Evolutionary conservation across 2,329 filamentous ascomycete species (phyloP).

Genomic region (Akanthomyces uredinophilus): DNA sequence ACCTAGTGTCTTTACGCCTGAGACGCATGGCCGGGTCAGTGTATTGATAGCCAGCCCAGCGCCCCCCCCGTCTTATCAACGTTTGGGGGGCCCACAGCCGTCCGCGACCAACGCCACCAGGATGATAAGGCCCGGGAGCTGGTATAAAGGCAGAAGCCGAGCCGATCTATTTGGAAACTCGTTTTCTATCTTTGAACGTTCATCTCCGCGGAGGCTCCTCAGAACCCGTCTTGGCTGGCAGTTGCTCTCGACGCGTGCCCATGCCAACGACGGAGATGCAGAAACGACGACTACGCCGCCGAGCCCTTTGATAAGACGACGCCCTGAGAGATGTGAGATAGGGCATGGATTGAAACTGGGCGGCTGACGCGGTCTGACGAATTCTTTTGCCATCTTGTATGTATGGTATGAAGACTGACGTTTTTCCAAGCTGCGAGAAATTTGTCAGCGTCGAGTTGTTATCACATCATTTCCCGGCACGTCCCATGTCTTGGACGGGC

Average conservation of each 20-base stretch:
- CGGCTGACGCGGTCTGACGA: no score
- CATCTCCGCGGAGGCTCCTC: slow-evolving; percentile 17
- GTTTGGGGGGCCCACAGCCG: slow-evolving; percentile 1
- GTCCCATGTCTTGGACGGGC: no score
- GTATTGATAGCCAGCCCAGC: neutral
- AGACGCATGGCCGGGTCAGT: neutral
- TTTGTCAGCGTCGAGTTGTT: no score
- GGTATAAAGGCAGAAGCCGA: slow-evolving; percentile 2
- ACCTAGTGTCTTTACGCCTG: neutral
- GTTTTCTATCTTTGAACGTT: slow-evolving; percentile 17
- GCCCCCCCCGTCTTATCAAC: neutral
- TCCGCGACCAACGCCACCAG: neutral
- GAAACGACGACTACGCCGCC: no score
- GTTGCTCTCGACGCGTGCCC: neutral
- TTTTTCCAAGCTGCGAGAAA: no score
- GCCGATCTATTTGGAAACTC: neutral
- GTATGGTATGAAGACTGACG: no score
- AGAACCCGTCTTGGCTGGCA: neutral
- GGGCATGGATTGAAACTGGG: no score
- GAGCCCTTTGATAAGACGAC: no score
- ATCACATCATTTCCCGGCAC: no score
- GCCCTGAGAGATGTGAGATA: no score
- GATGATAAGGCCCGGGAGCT: neutral
- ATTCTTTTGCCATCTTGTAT: no score
- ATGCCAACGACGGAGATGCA: no score